A percentile compares a stretch with the other conserved stretches of the same genome.
These are phyloP conservation scores for Plectranthus barbatus DNA, from an alignment of 257 asterid genomes.

Conservation along the genomic window DNA sequence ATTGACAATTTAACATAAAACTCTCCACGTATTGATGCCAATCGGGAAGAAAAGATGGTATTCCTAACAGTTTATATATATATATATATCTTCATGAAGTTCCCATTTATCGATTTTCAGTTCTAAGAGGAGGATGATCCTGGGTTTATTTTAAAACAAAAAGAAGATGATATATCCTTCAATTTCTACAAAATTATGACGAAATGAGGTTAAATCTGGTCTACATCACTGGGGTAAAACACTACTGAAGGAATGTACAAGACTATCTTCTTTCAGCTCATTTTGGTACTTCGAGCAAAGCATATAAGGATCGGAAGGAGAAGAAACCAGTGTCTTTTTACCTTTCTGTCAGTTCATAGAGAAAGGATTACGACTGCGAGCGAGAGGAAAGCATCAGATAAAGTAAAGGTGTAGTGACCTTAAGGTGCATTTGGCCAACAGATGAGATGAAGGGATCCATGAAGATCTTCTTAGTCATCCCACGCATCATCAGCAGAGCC, in stretches of 20 bases:
- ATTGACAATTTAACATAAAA: too few species aligned
- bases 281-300: background rate
- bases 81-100: too few species aligned
- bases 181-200: background rate
- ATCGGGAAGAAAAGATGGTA: too few species aligned
- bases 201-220: background rate
- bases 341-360: background rate
- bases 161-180: background rate
- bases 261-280: slow-evolving; percentile 14
- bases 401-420: background rate
- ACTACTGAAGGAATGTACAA: slow-evolving; percentile 14
- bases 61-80: too few species aligned
- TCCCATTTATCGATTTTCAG: too few species aligned
- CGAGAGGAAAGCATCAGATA: background rate
- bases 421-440: background rate
- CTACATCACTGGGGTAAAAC: background rate
- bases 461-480: slow-evolving; percentile 45
- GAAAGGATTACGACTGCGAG: background rate
- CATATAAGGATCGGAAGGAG: background rate
- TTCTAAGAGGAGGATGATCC: background rate
- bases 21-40: too few species aligned
- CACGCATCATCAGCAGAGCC: slow-evolving; percentile 84
- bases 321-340: background rate
- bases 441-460: too few species aligned
- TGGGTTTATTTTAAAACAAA: slow-evolving; percentile 19